Percentiles rank a stretch among this genome's conserved stretches.
These are phyloP conservation scores for Scheffersomyces coipomensis DNA, from an alignment of 805 yeast species.

Conservation along the genomic window DNA sequence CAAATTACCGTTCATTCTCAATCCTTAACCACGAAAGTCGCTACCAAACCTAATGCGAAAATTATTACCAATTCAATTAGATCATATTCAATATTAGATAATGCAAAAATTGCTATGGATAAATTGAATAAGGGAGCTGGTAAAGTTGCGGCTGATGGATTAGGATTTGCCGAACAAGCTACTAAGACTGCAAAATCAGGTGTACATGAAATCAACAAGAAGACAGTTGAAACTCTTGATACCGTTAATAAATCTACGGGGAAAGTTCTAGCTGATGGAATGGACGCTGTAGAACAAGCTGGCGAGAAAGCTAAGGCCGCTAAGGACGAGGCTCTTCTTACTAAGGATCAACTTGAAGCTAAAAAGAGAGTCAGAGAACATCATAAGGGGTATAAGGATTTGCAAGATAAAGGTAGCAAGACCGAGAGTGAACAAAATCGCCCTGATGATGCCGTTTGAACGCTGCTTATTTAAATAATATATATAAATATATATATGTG, in stretches of 20 bases:
- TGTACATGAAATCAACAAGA: slow-evolving; percentile 20
- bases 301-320: slow-evolving; percentile 27
- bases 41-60: too few species aligned
- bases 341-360: slow-evolving; percentile 12
- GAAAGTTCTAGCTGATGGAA: slow-evolving; percentile 30
- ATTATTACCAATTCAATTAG: too few species aligned
- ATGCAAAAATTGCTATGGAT: slow-evolving; percentile 33
- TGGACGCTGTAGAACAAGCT: slow-evolving; percentile 20
- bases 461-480: too few species aligned
- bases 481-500: too few species aligned
- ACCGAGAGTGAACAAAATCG: slow-evolving; percentile 44
- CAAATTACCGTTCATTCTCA: too few species aligned
- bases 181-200: slow-evolving; percentile 5
- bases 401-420: slow-evolving; percentile 44
- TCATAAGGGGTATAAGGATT: slow-evolving; percentile 33
- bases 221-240: slow-evolving; percentile 38
- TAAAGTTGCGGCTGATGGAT: slow-evolving; percentile 37
- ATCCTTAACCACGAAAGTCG: too few species aligned
- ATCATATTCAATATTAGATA: slow-evolving; percentile 24
- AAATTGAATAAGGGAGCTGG: slow-evolving; percentile 39
- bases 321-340: slow-evolving; percentile 9
- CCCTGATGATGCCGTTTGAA: slow-evolving; percentile 46
- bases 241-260: slow-evolving; percentile 30
- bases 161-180: slow-evolving; percentile 28
- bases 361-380: slow-evolving; percentile 17